Evolutionary conservation across 2,329 filamentous ascomycete genomes (phyloP), one percentile per base, ranked within the genome.

Genomic region (Pseudopithomyces chartarum): DNA sequence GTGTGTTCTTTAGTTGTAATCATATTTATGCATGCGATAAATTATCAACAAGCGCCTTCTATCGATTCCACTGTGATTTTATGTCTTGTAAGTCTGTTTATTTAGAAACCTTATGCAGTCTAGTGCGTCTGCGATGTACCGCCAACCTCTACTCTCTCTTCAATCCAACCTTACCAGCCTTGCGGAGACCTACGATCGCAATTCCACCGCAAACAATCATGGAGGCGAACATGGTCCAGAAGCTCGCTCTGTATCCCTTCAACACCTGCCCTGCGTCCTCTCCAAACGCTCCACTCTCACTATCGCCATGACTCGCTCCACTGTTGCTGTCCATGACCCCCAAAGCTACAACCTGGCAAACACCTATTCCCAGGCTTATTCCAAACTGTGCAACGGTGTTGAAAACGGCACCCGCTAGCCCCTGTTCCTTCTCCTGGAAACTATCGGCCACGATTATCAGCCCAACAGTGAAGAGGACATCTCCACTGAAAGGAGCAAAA

Each of bases 321-420:
- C 33, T 17, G n/a, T 34, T 19, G 8, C 40, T 38, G 22, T 38
- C 50, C 40, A 53, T 53, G 6, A 53, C 50, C 1, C 50, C 50
- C 17, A 53, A 22, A 3, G 50, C 40, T 36, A 53, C 50, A n/a
- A 53, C 39, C 32, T 53, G 50, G 12, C 40, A 53, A 1, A 53
- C 32, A 1, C 50, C 50, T 3, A 51, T 36, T 15, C 48, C 48
- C 17, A 51, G 11, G 15, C 36, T 42, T 36, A 42, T 71, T 0
- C 85, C 85, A 53, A 87, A 81, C 59, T 87, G 84, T 0, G 79
- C 73, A 0, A 82, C 76, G 0, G 84, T 86, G 58, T 85, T 87
- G 68, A 87, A 88, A 0, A 88, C 85, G 0, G 83, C 85, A 0
- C 85, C 86, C 0, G 84, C 85, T 0, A 88, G 73, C 0, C 82